Base-by-base conservation (phyloP, 371 early-diverging fungal genomes). In the Circinella minor region DNA sequence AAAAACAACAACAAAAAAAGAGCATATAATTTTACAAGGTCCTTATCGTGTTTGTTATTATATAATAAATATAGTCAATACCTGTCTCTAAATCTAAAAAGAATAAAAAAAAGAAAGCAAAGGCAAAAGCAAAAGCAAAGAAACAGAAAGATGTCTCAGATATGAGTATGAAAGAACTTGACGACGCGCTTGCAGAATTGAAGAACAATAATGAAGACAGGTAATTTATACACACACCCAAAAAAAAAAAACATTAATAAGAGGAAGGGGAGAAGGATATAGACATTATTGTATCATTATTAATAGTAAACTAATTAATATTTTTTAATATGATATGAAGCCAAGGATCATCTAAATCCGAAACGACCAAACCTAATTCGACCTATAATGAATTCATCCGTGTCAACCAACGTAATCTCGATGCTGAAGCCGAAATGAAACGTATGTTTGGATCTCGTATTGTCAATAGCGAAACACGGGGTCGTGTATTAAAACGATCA, bases 401-500 rank as follows among this genome's bases (percentile, higher is more conserved):
- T 3, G 84, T 90, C 61, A 92, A 95, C 27, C 71, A 88, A 36
- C 86, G 89, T 47, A 80, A 80, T 69, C 77, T 96, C 65, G 94
- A 96, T 75, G 90, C 95, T 14, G 93, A 93, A 69, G 92, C 91
- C 17, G 97, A 97, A 76, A 94, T 95, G 87, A 90, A 90, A 37
- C 87, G 92, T 18, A 84, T 94, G 84, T 96, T 97, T 86, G 96
- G 96, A 9, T 91, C 95, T 1, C 89, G 89, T 39, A 90, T 95
- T 36, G 91, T 91, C 47, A 89, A 89, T 46, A 74, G 70, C 59
- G 82, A 82, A 74, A 84, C 64, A 76, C 85, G 79, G 81, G 83
- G 67, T 51, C 76, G 71, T 69, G 71, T 78, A 11, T 67, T 81
- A 34, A 91, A 88, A 61, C 86, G 85, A 65, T 85, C 90, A 5